phyloP scores from a whole-genome alignment of 2,329 filamentous ascomycete genomes.

The Stagonosporopsis tanaceti region DNA sequence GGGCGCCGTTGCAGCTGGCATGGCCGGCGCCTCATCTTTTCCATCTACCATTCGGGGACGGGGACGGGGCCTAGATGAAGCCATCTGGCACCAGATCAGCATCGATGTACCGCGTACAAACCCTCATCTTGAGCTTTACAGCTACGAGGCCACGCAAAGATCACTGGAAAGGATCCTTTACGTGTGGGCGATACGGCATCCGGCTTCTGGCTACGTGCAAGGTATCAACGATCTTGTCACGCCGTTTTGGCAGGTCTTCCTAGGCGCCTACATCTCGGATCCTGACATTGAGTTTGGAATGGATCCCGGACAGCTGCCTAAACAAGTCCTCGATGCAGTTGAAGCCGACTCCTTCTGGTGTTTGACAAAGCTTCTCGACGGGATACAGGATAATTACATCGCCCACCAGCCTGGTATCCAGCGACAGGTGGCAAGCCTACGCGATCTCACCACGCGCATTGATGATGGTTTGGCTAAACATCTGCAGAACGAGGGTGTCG shows the following conservation, averaged over 20 bases:
- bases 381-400: slow-evolving; percentile 99
- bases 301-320: slow-evolving; percentile 94
- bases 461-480: slow-evolving; percentile 86
- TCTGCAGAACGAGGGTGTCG: slow-evolving; percentile 87
- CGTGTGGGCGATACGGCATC: slow-evolving; percentile 96
- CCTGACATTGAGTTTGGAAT: slow-evolving; percentile 90
- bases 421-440: slow-evolving; percentile 85
- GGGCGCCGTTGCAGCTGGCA: slow-evolving; percentile 47
- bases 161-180: slow-evolving; percentile 95
- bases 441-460: slow-evolving; percentile 90
- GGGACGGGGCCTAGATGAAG: slow-evolving; percentile 85
- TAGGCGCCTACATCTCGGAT: slow-evolving; percentile 94
- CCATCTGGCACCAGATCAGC: slow-evolving; percentile 99
- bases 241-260: slow-evolving; percentile 97
- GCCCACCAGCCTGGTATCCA: slow-evolving; percentile 97
- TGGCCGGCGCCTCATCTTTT: slow-evolving; percentile 53
- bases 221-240: slow-evolving; percentile 98
- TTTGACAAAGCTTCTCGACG: slow-evolving; percentile 94
- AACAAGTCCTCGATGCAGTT: slow-evolving; percentile 90
- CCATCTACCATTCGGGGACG: slow-evolving; percentile 63
- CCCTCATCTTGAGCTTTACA: slow-evolving; percentile 92
- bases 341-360: slow-evolving; percentile 99
- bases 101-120: slow-evolving; percentile 97
- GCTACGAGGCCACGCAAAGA: slow-evolving; percentile 93
- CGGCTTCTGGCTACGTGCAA: slow-evolving; percentile 96